These are phyloP conservation scores for Endocladia muricata DNA, from an alignment of 31 red algal genomes.

Conservation along the genomic window DNA sequence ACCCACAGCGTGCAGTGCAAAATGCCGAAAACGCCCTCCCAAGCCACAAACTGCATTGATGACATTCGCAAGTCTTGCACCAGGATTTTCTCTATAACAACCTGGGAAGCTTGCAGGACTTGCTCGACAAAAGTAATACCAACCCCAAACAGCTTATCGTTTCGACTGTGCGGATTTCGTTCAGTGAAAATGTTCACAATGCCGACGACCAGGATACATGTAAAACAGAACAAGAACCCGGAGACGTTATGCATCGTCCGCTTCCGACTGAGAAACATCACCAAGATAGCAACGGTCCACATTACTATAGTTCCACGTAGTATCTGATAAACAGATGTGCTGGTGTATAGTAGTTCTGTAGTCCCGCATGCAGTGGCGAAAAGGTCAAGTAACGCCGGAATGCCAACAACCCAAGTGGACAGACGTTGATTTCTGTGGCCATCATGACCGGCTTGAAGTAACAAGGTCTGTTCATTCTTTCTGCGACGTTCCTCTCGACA, in stretches of 20 bases:
- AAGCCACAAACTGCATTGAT: slow-evolving; percentile 79
- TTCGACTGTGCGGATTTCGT: not conserved
- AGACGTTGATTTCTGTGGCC: not conserved
- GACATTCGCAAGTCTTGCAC: slow-evolving; percentile 82
- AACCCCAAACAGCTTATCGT: slow-evolving; percentile 69
- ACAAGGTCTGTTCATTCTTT: not conserved
- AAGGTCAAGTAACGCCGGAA: slow-evolving; percentile 79
- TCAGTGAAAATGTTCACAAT: slow-evolving; percentile 62
- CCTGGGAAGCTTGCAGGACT: slow-evolving; percentile 75
- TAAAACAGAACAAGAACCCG: slow-evolving; percentile 56
- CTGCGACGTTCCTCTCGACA: not conserved
- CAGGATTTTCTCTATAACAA: slow-evolving; percentile 85
- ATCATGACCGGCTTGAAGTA: not conserved
- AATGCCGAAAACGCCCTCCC: slow-evolving; percentile 93
- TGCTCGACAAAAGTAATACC: slow-evolving; percentile 73
- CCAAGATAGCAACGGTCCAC: slow-evolving; percentile 78
- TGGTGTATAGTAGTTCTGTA: slow-evolving; percentile 78
- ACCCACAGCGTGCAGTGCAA: slow-evolving; percentile 65
- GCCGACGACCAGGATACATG: slow-evolving; percentile 74
- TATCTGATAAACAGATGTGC: slow-evolving; percentile 96
- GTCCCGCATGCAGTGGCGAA: slow-evolving; percentile 82
- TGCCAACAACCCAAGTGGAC: slow-evolving; percentile 66
- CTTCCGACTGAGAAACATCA: slow-evolving; percentile 68
- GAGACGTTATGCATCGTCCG: slow-evolving; percentile 47
- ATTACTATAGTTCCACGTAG: slow-evolving; percentile 81